Conservation (phyloP, 345 rosid species). For the Brassica juncea region DNA sequence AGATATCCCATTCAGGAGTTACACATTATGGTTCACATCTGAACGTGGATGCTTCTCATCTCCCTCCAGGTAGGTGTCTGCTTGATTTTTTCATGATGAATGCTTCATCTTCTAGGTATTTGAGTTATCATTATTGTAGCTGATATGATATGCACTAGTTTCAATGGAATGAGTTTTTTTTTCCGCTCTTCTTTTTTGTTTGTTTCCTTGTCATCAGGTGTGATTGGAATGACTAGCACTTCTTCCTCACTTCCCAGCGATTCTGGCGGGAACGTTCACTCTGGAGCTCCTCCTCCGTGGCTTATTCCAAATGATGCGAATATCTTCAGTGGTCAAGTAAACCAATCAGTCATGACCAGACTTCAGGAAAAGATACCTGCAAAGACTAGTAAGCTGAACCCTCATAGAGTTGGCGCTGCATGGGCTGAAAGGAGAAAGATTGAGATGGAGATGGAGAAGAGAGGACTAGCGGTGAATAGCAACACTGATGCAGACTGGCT, state of each 20-base stretch:
- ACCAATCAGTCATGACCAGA: conserved; percentile 36
- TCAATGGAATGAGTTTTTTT: conserved; percentile 9
- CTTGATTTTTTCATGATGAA: conserved; percentile 10
- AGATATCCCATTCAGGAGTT: conserved; percentile 63
- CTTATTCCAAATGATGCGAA: conserved; percentile 52
- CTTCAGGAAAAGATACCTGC: conserved; percentile 41
- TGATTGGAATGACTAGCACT: conserved; percentile 41
- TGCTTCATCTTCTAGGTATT: neutral
- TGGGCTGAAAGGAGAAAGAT: conserved; percentile 93
- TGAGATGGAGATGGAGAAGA: conserved; percentile 85
- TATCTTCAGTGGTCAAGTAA: conserved; percentile 38
- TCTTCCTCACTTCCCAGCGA: conserved; percentile 40
- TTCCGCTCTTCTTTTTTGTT: neutral
- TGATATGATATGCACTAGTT: conserved; percentile 6
- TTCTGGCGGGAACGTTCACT: conserved; percentile 70
- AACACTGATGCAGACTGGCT: conserved; percentile 71
- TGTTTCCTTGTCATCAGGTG: conserved; percentile 50
- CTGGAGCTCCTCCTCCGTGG: conserved; percentile 93
- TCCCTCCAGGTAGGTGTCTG: conserved; percentile 46
- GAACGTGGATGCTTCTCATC: conserved; percentile 37
- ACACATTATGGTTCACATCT: conserved; percentile 41
- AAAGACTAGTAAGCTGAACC: conserved; percentile 68
- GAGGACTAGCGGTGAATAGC: conserved; percentile 57
- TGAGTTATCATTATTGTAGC: neutral
- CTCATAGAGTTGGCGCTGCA: conserved; percentile 90